phyloP scores from a whole-genome alignment of 2,329 filamentous ascomycete species.

The Xylariaceae sp. region DNA sequence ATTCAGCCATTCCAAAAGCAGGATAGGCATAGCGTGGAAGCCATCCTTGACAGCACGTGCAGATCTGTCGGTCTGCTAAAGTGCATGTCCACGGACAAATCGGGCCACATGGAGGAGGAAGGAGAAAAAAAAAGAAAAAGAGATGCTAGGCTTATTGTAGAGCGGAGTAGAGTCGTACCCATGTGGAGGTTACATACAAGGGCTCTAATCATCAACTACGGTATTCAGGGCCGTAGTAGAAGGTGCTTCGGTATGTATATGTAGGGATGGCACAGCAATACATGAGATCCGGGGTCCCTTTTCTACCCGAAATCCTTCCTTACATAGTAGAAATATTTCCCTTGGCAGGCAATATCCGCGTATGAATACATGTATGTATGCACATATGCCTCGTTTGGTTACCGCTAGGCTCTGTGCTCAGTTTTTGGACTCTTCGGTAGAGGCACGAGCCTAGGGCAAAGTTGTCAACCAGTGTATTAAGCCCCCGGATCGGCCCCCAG shows the following conservation, averaged over 20 bases:
- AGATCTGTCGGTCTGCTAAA: conserved; percentile 29
- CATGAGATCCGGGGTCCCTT: background rate
- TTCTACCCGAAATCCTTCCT: background rate
- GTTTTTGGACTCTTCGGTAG: no score
- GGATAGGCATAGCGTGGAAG: conserved; percentile 15
- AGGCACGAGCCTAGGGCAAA: background rate
- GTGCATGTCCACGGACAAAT: conserved; percentile 26
- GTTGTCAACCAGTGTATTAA: background rate
- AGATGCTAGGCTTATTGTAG: conserved; percentile 26
- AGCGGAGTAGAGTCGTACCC: conserved; percentile 23
- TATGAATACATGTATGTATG: no score
- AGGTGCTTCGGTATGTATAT: background rate
- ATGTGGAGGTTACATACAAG: conserved; percentile 22
- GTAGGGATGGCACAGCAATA: no score
- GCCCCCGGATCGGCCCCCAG: background rate
- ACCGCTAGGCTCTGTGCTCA: no score
- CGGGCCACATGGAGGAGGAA: conserved; percentile 30
- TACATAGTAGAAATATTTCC: background rate
- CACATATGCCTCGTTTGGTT: no score
- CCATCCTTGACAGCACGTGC: conserved; percentile 29
- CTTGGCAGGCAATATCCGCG: no score
- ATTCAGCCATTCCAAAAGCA: conserved; percentile 13
- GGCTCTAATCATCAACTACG: conserved; percentile 19
- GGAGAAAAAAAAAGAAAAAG: no score
- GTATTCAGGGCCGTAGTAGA: conserved; percentile 17